A percentile compares a stretch with the other conserved stretches of the same genome.
These are phyloP conservation scores for Bolboschoenoplectus hybrid DNA, from an alignment of 202 grass and related monocot species.

Conservation along the genomic window DNA sequence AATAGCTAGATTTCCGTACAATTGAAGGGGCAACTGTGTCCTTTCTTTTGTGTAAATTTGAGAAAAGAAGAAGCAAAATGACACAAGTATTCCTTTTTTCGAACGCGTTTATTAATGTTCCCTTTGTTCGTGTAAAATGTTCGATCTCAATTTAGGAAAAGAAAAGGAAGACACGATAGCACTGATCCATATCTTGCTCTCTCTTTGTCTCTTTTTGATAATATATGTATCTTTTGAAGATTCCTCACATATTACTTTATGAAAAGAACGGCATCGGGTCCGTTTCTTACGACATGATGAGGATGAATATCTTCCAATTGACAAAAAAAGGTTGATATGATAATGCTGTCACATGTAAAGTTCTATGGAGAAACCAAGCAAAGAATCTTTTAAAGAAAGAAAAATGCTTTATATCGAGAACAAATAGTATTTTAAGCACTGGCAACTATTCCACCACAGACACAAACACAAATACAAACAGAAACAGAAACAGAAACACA, in stretches of 20 bases:
- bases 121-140: neutral
- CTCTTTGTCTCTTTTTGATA: neutral
- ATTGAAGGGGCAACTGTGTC: neutral
- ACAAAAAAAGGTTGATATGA: conserved; percentile 6
- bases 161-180: neutral
- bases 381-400: conserved; percentile 9
- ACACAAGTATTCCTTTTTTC: neutral
- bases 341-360: neutral
- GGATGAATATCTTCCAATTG: neutral
- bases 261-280: neutral
- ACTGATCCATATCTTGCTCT: neutral
- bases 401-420: neutral
- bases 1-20: neutral
- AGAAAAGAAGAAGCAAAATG: neutral
- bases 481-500: too few species aligned
- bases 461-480: neutral
- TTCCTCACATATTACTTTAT: neutral
- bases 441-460: neutral
- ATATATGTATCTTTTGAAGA: neutral
- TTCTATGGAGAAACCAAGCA: conserved; percentile 3
- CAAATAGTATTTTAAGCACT: neutral
- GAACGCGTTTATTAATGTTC: neutral
- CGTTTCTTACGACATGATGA: neutral
- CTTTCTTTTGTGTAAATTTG: neutral
- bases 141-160: neutral